Evolutionary conservation across 352 stramenopile genomes (phyloP).

Genomic region (Achlya hypogyna): DNA sequence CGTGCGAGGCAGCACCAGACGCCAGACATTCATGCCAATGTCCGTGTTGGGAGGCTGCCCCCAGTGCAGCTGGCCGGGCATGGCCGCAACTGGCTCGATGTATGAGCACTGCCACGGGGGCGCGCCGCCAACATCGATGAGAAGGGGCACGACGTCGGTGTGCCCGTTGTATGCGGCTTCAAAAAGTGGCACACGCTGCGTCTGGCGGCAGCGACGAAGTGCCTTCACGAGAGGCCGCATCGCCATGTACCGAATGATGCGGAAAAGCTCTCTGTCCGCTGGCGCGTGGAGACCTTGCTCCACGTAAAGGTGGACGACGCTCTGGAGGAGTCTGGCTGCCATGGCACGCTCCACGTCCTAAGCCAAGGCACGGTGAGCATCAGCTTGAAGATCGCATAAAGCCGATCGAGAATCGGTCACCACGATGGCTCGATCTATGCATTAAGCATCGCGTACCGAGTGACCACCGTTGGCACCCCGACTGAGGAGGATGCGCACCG

Average conservation of each 20-base stretch:
- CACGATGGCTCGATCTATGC: too few species aligned
- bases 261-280: background rate
- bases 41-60: background rate
- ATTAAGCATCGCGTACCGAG: too few species aligned
- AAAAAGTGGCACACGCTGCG: conserved; percentile 58
- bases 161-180: conserved; percentile 65
- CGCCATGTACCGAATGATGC: background rate
- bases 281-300: background rate
- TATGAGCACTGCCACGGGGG: conserved; percentile 50
- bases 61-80: conserved; percentile 22
- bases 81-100: conserved; percentile 44
- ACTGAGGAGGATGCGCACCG: conserved; percentile 57
- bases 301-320: background rate
- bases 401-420: too few species aligned
- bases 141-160: conserved; percentile 36
- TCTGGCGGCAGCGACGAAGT: conserved; percentile 39
- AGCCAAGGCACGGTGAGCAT: too few species aligned
- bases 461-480: conserved; percentile 42
- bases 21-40: background rate
- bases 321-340: background rate
- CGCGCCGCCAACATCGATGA: conserved; percentile 37
- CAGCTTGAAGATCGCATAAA: too few species aligned
- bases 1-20: conserved; percentile 7
- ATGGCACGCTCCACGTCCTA: conserved; percentile 1
- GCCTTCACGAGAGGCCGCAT: background rate